Percentiles rank a stretch among this genome's conserved stretches.
These are phyloP conservation scores for Ustulina deusta DNA, from an alignment of 2,329 filamentous ascomycete species.

Conservation along the genomic window DNA sequence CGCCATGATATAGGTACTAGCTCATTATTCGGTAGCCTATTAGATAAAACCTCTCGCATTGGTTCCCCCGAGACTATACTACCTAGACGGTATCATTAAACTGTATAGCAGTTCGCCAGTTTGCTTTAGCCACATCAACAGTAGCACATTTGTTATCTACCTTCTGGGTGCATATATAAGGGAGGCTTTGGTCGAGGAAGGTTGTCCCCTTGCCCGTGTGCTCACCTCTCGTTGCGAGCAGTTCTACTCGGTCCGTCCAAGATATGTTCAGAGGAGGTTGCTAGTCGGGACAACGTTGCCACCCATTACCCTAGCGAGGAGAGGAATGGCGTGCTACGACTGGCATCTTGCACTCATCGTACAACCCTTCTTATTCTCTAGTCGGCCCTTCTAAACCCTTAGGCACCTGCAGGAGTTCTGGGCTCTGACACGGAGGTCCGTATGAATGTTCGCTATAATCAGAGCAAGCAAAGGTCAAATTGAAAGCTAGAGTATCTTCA, in stretches of 20 bases:
- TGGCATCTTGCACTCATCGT: conserved; percentile 2
- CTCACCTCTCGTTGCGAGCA: neutral
- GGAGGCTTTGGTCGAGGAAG: neutral
- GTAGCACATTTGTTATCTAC: neutral
- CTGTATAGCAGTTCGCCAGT: neutral
- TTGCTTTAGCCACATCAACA: neutral
- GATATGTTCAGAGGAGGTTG: neutral
- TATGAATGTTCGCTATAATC: neutral
- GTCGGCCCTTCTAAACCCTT: neutral
- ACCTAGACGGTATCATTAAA: neutral
- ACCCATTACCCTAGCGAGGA: neutral
- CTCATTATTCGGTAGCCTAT: neutral
- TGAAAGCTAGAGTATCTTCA: neutral
- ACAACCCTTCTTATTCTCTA: neutral
- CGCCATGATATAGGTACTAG: neutral
- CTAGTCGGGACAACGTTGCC: neutral
- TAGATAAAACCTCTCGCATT: too few species aligned
- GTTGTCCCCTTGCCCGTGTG: neutral
- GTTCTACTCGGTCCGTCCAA: neutral
- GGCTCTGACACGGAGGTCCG: neutral
- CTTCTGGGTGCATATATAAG: neutral
- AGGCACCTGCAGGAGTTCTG: neutral
- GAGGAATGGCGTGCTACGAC: neutral
- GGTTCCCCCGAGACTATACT: neutral
- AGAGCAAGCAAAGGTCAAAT: neutral